Conservation (phyloP, 2,329 filamentous ascomycete genomes). For the Blumeria graminis region DNA sequence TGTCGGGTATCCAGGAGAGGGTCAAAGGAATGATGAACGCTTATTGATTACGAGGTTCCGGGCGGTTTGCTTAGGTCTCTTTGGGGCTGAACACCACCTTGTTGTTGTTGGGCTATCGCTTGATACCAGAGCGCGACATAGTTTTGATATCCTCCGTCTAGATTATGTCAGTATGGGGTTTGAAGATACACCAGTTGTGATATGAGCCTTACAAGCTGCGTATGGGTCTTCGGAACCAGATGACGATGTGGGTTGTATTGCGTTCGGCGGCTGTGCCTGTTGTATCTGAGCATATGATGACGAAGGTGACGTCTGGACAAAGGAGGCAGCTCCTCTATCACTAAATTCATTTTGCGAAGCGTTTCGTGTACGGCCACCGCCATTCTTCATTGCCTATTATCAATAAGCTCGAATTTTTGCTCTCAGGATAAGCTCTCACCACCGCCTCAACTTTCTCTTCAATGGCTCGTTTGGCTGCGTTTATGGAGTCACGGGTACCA, state of each 20-base stretch:
- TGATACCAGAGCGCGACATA: constrained; percentile 67
- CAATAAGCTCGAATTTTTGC: constrained; percentile 5
- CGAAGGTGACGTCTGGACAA: too few species aligned
- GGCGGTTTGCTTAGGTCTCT: constrained; percentile 18
- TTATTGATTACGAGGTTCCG: constrained; percentile 15
- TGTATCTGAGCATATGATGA: constrained; percentile 21
- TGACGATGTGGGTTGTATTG: constrained; percentile 18
- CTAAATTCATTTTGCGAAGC: constrained; percentile 27
- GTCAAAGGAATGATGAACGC: constrained; percentile 5
- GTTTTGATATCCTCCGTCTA: constrained; percentile 59
- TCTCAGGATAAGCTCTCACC: constrained; percentile 27
- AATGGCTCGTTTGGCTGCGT: constrained; percentile 59
- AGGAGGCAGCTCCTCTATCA: constrained; percentile 16
- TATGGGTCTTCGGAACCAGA: constrained; percentile 40
- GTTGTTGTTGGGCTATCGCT: constrained; percentile 31
- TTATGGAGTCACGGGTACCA: constrained; percentile 53
- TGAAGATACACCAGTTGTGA: constrained; percentile 5
- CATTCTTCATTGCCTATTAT: constrained; percentile 26
- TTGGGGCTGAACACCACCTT: constrained; percentile 5
- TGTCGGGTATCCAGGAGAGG: constrained; percentile 10
- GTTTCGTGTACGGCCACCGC: constrained; percentile 20
- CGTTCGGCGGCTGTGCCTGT: constrained; percentile 19
- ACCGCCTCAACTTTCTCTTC: constrained; percentile 83
- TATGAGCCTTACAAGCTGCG: constrained; percentile 36
- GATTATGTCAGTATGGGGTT: constrained; percentile 7